These are phyloP conservation scores for Nakaseomyces bracarensis DNA, from an alignment of 1,139 yeast genomes.

Conservation along the genomic window DNA sequence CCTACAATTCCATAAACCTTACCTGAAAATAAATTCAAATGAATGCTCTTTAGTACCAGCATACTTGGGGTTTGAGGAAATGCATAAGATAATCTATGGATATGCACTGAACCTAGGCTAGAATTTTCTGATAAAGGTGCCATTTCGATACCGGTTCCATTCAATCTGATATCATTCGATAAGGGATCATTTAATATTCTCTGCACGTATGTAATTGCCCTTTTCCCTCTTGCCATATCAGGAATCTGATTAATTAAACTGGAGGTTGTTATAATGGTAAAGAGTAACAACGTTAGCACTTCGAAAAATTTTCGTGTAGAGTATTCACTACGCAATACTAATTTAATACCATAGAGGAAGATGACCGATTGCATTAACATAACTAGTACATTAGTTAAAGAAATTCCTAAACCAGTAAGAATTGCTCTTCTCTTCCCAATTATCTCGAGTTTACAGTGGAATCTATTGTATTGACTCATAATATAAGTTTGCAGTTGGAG, in stretches of 20 bases:
- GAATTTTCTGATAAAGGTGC: too few relatives aligned
- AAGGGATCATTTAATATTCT: slow-evolving; percentile 35
- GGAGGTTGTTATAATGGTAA: slow-evolving; percentile 61
- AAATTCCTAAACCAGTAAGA: slow-evolving; percentile 50
- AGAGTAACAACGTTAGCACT: slow-evolving; percentile 63
- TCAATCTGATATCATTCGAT: neutral
- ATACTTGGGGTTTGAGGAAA: slow-evolving; percentile 16
- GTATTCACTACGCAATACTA: slow-evolving; percentile 53
- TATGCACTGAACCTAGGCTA: too few relatives aligned
- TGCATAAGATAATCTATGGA: neutral
- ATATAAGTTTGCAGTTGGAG: slow-evolving; percentile 48
- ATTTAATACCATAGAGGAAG: slow-evolving; percentile 65
- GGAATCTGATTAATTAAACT: slow-evolving; percentile 59
- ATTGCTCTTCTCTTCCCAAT: slow-evolving; percentile 45
- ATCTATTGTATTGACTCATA: slow-evolving; percentile 30
- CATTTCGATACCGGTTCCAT: too few relatives aligned
- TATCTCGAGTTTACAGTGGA: slow-evolving; percentile 29
- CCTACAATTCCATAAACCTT: slow-evolving; percentile 62
- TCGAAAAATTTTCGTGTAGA: slow-evolving; percentile 49
- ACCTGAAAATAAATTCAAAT: slow-evolving; percentile 38
- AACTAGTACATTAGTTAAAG: slow-evolving; percentile 46
- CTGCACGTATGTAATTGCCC: slow-evolving; percentile 54
- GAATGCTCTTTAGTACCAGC: slow-evolving; percentile 35
- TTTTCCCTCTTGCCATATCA: slow-evolving; percentile 65
- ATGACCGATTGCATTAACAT: slow-evolving; percentile 61